Conservation (phyloP, 2,329 filamentous ascomycete species). For the Domatiomyces catenatus region DNA sequence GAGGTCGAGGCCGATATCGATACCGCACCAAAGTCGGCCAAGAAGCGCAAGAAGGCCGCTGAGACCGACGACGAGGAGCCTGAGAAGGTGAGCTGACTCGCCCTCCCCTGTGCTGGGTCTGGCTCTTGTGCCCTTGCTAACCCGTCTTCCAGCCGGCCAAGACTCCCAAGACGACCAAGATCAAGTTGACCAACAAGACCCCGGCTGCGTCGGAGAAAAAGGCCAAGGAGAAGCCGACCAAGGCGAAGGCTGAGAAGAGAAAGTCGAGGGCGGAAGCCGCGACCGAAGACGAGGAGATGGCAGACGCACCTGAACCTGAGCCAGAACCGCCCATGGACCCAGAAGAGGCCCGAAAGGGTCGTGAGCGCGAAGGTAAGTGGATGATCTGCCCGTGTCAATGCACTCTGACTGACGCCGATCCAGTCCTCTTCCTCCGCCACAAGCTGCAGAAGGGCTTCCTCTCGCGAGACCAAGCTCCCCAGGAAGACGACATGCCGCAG, state of each 20-base stretch:
- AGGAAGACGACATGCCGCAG: conserved; percentile 47
- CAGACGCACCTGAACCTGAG: conserved; percentile 32
- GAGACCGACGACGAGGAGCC: conserved; percentile 59
- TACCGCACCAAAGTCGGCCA: conserved; percentile 37
- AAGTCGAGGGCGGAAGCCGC: conserved; percentile 34
- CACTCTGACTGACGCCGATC: conserved; percentile 9
- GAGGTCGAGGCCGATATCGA: conserved; percentile 34
- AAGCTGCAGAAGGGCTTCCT: conserved; percentile 90
- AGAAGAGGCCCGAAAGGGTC: conserved; percentile 39
- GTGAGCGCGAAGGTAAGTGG: conserved; percentile 44
- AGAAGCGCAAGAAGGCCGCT: conserved; percentile 68
- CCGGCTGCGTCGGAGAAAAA: conserved; percentile 33
- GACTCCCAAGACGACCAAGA: conserved; percentile 49
- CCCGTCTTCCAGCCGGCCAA: conserved; percentile 36
- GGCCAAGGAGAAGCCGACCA: conserved; percentile 41
- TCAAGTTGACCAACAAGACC: conserved; percentile 45
- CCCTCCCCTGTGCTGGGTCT: not conserved
- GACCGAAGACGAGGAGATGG: conserved; percentile 41
- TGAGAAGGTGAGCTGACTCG: conserved; percentile 40
- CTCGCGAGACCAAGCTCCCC: conserved; percentile 67
- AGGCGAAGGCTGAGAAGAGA: conserved; percentile 44
- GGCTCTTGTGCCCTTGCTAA: not conserved
- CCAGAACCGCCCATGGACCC: conserved; percentile 39
- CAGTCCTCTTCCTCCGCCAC: conserved; percentile 83
- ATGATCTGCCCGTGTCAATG: conserved; percentile 18